Conservation (phyloP, 371 early-diverging fungal species). For the Mucor irregularis region DNA sequence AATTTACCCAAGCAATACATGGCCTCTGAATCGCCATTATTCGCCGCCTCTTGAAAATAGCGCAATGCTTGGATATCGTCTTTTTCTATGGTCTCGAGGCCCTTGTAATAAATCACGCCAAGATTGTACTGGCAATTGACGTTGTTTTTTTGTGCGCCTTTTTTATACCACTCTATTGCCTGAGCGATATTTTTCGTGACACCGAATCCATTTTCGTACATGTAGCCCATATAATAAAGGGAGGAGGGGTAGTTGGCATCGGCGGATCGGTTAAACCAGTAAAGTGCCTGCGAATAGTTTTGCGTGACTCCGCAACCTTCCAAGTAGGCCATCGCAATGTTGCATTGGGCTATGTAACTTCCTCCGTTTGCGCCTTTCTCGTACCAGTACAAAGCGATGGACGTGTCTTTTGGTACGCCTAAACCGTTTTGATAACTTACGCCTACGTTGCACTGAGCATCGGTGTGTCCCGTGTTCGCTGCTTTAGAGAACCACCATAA, state of each 20-base stretch:
- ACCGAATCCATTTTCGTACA: slow-evolving; percentile 82
- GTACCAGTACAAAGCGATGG: slow-evolving; percentile 62
- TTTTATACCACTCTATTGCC: slow-evolving; percentile 73
- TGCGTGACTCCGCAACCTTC: slow-evolving; percentile 77
- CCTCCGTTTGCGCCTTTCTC: slow-evolving; percentile 68
- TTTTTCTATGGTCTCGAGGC: too few species aligned
- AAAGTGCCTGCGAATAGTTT: slow-evolving; percentile 59
- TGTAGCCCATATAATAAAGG: slow-evolving; percentile 87
- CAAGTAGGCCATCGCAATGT: slow-evolving; percentile 81
- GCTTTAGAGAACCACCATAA: slow-evolving; percentile 63
- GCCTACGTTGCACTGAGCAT: slow-evolving; percentile 75
- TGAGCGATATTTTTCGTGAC: slow-evolving; percentile 58
- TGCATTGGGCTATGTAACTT: slow-evolving; percentile 67
- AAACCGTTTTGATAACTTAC: slow-evolving; percentile 72
- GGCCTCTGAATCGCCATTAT: too few species aligned
- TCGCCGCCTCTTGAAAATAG: too few species aligned
- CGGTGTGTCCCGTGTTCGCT: slow-evolving; percentile 62
- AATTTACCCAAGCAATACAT: too few species aligned
- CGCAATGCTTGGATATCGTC: too few species aligned
- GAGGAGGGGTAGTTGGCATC: slow-evolving; percentile 77
- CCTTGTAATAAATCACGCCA: too few species aligned
- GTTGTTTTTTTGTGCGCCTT: slow-evolving; percentile 76
- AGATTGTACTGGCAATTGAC: too few species aligned
- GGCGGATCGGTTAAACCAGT: slow-evolving; percentile 82
- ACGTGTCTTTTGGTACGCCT: slow-evolving; percentile 58